Base-by-base conservation (phyloP, 1,284 basidiomycete genomes). In the Fistulinella staudtii region DNA sequence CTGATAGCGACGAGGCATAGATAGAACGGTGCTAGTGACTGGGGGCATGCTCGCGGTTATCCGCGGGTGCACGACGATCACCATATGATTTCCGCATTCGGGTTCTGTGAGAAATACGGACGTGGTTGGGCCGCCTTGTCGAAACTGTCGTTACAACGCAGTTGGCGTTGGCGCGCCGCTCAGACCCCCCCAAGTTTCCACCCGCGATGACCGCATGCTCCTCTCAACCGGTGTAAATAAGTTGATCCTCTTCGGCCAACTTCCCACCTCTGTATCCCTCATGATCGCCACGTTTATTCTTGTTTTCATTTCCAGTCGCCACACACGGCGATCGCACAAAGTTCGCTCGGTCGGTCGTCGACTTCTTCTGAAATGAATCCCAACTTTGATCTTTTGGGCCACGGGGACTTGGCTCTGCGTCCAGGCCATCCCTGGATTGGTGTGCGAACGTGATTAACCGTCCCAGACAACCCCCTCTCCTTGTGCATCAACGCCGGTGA, bases 1-100 rank as follows among this genome's bases (percentile, higher is more conserved):
- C 83, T 17, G 86, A 89, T 52, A 80, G 77, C 52, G 83, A 50
- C 46, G 49, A 51, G 43, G 52, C 51, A 45, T 36, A 24, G 37
- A 33, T 39, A 30, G 36, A 35, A 45, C 25, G 20, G 37, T 25
- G 31, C 36, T 30, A 40, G 50, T 62, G 55, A 31, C 51, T 18
- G 63, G 58, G 62, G 60, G 20, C 15, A 20, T 22, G 15, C 28
- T 45, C 37, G 43, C 51, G 15, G 14, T 8, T 30, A 49, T 45
- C 56, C 52, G 46, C 52, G 56, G 57, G 57, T 61, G 54, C 58
- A 55, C 27, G 61, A 61, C 57, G 60, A 65, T 61, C 60, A 54
- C 45, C n/a, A 61, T 58, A 61, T 63, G 8, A 33, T 18, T 18
- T 13, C 20, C 11, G 20, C 13, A 22, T 35, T 35, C 4, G 13